Evolutionary conservation across 2,329 filamentous ascomycete species (phyloP).

Genomic region (Paecilomyces formosus): DNA sequence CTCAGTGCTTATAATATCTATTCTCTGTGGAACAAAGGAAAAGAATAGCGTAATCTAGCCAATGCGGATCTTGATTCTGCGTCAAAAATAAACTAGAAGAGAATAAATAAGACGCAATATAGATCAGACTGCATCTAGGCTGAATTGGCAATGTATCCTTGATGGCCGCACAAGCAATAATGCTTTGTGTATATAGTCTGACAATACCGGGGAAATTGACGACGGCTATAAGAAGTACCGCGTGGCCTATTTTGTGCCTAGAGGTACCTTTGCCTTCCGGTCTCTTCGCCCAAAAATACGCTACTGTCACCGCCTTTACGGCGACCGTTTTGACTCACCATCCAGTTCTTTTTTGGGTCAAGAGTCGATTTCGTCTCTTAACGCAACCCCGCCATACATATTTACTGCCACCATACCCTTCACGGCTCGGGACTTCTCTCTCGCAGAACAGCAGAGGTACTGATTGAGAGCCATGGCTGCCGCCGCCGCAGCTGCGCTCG

Average conservation of each 20-base stretch:
- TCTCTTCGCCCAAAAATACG: neutral
- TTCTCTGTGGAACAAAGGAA: too few relatives aligned
- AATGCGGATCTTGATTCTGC: too few relatives aligned
- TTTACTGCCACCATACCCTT: conserved; percentile 7
- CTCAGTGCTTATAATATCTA: too few relatives aligned
- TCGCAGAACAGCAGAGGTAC: conserved; percentile 17
- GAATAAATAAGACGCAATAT: neutral
- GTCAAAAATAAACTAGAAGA: too few relatives aligned
- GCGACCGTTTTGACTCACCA: conserved; percentile 2
- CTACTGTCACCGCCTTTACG: neutral
- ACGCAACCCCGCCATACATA: conserved; percentile 12
- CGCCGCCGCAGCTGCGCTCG: conserved; percentile 46
- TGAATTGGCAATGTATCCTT: neutral
- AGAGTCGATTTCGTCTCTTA: neutral
- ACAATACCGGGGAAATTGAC: neutral
- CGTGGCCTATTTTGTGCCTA: neutral
- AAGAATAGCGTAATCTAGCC: too few relatives aligned
- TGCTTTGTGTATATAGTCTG: neutral
- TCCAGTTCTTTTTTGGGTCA: neutral
- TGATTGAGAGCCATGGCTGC: conserved; percentile 29
- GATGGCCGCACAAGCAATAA: neutral
- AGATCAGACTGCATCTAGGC: neutral
- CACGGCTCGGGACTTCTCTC: conserved; percentile 12
- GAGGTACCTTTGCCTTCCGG: neutral
- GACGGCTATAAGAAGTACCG: neutral